Base-by-base conservation (phyloP, 2,329 filamentous ascomycete species). In the Talaromyces sp. region DNA sequence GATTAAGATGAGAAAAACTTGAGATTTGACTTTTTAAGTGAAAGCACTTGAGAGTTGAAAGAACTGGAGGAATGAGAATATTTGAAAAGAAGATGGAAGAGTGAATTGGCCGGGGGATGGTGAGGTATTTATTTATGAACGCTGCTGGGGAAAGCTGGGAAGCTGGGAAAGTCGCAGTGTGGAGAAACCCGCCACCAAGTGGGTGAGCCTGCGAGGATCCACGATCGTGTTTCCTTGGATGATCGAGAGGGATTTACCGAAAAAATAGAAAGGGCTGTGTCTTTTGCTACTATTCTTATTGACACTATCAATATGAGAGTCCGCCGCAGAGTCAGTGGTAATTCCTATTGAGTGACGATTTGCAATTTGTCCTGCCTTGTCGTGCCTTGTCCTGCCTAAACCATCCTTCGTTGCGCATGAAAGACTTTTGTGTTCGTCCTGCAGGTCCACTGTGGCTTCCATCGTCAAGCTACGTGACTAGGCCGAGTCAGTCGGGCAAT, bases 101-200 rank as follows among this genome's bases (percentile, higher is more conserved):
- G n/a, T 7, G 16, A 17, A 8, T 37, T 22, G 9, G 22, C 14
- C 8, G 24, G 20, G 20, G 11, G 29, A 46, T 32, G 24, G 37
- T 37, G 20, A 22, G 29, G n/a, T 48, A 17, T 37, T 30, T 30
- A 36, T 42, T 20, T 24, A 16, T 43, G 16, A 16, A 39, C 4
- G 19, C 17, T 35, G 19, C 29, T 33, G 27, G 43, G 43, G 32
- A 43, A 46, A 46, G 43, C 43, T 36, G 43, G 43, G 30, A 39
- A 39, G 36, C 16, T 39, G 9, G 36, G 36, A 16, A 46, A 46
- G 24, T 36, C 14, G 43, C n/a, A n/a, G n/a, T 36, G 32, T 46
- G 43, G 43, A 46, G 43, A 46, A 46, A 30, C 19, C 30, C 43
- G 30, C 43, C 30, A 46, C 43, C 43, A 24, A 46, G 19, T 35